Conservation (phyloP, 208 protist genomes). For the Wallacemonas collosoma region DNA sequence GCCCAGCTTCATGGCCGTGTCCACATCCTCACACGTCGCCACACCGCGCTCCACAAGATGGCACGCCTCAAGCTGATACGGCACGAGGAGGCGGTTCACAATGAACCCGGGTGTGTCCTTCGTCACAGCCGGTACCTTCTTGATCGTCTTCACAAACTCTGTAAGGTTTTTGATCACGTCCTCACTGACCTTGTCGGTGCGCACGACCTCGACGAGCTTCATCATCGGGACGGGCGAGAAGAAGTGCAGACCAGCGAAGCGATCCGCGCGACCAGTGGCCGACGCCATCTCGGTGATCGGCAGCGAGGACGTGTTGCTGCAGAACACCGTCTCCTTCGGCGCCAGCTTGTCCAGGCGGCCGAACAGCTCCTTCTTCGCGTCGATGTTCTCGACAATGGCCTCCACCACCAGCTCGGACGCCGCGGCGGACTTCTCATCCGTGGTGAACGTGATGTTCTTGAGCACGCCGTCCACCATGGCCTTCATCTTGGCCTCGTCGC, state of each 20-base stretch:
- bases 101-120: constrained; percentile 91
- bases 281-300: constrained; percentile 62
- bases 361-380: constrained; percentile 64
- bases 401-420: constrained; percentile 62
- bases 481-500: constrained; percentile 46
- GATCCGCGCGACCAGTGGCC: constrained; percentile 52
- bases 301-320: constrained; percentile 88
- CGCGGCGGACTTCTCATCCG: constrained; percentile 38
- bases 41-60: constrained; percentile 82
- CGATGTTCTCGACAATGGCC: constrained; percentile 69
- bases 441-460: constrained; percentile 62
- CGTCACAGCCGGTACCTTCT: constrained; percentile 67
- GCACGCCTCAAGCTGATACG: constrained; percentile 77
- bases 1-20: constrained; percentile 89
- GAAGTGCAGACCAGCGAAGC: constrained; percentile 88
- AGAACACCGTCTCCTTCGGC: constrained; percentile 72
- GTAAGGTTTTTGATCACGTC: constrained; percentile 46
- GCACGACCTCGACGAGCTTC: constrained; percentile 91
- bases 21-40: constrained; percentile 76
- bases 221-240: constrained; percentile 92
- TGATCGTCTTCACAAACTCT: constrained; percentile 51
- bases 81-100: constrained; percentile 90
- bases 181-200: constrained; percentile 47
- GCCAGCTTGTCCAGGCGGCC: constrained; percentile 50
- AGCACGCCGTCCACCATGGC: constrained; percentile 40